Percentiles rank a stretch among this genome's conserved stretches.
These are phyloP conservation scores for Plantago ovata DNA, from an alignment of 257 asterid genomes.

Conservation along the genomic window DNA sequence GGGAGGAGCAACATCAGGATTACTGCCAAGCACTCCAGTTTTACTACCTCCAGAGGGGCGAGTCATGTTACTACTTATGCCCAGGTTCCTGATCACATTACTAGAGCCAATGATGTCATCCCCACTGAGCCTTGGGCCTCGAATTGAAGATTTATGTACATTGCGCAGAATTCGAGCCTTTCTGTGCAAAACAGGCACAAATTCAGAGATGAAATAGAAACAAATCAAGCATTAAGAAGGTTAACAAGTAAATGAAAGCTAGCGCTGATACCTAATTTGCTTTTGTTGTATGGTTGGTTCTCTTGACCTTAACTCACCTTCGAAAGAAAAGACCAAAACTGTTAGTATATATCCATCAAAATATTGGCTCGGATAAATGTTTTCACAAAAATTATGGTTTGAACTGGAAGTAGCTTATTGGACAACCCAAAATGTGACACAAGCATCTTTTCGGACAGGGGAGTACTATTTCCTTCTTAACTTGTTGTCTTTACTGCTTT, in stretches of 20 bases:
- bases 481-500: not conserved
- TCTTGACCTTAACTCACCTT: constrained; percentile 52
- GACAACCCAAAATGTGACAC: too few relatives aligned
- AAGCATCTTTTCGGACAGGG: not conserved
- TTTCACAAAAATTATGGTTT: too few relatives aligned
- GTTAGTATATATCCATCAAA: constrained; percentile 16
- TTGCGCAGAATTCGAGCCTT: constrained; percentile 68
- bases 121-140: constrained; percentile 29
- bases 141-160: constrained; percentile 34
- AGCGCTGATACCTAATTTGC: constrained; percentile 47
- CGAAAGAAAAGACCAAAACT: constrained; percentile 1
- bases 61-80: constrained; percentile 30
- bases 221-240: constrained; percentile 8
- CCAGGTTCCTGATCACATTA: constrained; percentile 27
- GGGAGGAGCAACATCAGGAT: constrained; percentile 29
- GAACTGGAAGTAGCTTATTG: too few relatives aligned
- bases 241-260: constrained; percentile 6
- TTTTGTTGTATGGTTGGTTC: constrained; percentile 42
- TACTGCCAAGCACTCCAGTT: constrained; percentile 20
- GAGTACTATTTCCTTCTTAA: not conserved
- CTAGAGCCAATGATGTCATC: constrained; percentile 25
- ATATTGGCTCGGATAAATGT: constrained; percentile 1
- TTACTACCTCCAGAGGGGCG: constrained; percentile 25
- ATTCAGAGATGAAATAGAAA: constrained; percentile 17
- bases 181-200: constrained; percentile 39